phyloP scores from a whole-genome alignment of 495 filamentous ascomycete genomes.

The Copromyces sp. region DNA sequence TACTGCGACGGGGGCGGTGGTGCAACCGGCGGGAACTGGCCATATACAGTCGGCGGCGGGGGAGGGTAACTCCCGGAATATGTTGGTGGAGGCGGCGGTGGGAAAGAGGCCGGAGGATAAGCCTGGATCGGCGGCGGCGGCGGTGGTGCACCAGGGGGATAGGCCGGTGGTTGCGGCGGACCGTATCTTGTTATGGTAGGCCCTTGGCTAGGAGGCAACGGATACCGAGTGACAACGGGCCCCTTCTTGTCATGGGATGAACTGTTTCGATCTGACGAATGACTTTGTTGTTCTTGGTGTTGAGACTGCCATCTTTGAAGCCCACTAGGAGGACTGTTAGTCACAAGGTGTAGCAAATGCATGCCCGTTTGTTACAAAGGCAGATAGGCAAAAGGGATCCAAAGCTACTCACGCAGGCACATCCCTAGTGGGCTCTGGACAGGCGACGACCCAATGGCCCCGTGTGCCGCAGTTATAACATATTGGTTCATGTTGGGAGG shows the following conservation, averaged over 20 bases:
- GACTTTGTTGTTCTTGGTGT: slow-evolving; percentile 26
- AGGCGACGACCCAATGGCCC: slow-evolving; percentile 40
- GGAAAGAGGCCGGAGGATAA: slow-evolving; percentile 9
- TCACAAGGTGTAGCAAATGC: background rate
- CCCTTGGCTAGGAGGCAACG: slow-evolving; percentile 21
- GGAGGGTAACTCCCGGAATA: slow-evolving; percentile 10
- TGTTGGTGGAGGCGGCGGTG: slow-evolving; percentile 17
- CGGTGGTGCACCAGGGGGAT: slow-evolving; percentile 20
- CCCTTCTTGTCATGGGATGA: slow-evolving; percentile 26
- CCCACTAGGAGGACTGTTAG: slow-evolving; percentile 24
- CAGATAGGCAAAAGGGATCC: background rate
- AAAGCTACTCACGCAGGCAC: slow-evolving; percentile 48
- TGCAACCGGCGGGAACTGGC: slow-evolving; percentile 2
- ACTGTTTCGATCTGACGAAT: slow-evolving; percentile 17
- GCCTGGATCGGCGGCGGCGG: slow-evolving; percentile 14
- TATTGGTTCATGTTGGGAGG: slow-evolving; percentile 22
- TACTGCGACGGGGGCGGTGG: slow-evolving; percentile 13
- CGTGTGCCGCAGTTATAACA: slow-evolving; percentile 44
- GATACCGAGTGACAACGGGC: slow-evolving; percentile 34
- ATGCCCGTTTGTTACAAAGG: background rate
- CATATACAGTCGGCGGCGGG: slow-evolving; percentile 3
- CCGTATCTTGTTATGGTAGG: slow-evolving; percentile 14
- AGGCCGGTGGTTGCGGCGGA: slow-evolving; percentile 22
- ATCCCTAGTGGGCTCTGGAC: slow-evolving; percentile 38
- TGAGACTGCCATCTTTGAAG: slow-evolving; percentile 29